Evolutionary conservation across 2,329 filamentous ascomycete species (phyloP).

Genomic region (Aspergillus clavatus): DNA sequence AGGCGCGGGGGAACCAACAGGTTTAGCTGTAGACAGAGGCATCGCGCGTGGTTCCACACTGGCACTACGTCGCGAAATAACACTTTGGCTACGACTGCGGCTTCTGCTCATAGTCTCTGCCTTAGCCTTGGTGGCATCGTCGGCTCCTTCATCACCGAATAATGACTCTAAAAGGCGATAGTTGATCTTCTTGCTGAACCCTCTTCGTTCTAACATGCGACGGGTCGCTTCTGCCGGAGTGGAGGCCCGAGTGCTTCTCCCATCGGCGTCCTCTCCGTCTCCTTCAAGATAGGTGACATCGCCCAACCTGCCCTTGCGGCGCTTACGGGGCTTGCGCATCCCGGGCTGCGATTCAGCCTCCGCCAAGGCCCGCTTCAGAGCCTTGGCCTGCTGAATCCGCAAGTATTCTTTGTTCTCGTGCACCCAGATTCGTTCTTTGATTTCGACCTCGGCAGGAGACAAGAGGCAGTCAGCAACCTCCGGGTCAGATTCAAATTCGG

Average conservation of each 20-base stretch:
- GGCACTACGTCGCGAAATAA: slow-evolving; percentile 26
- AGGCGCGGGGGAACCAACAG: slow-evolving; percentile 12
- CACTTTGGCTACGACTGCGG: slow-evolving; percentile 33
- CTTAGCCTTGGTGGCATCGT: slow-evolving; percentile 26
- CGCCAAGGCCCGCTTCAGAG: slow-evolving; percentile 66
- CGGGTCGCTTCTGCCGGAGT: slow-evolving; percentile 66
- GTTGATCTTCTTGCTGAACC: slow-evolving; percentile 70
- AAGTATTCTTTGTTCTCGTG: slow-evolving; percentile 94
- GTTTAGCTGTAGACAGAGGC: slow-evolving; percentile 13
- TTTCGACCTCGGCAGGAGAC: slow-evolving; percentile 64
- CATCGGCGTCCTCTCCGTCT: slow-evolving; percentile 55
- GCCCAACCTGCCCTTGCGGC: slow-evolving; percentile 43
- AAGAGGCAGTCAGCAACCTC: slow-evolving; percentile 81
- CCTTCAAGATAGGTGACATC: slow-evolving; percentile 45
- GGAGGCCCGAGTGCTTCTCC: slow-evolving; percentile 60
- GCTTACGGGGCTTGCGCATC: slow-evolving; percentile 46
- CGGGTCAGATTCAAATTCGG: slow-evolving; percentile 83
- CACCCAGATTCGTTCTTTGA: slow-evolving; percentile 92
- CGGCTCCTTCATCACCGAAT: slow-evolving; percentile 35
- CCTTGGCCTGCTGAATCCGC: slow-evolving; percentile 76
- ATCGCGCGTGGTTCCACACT: slow-evolving; percentile 24
- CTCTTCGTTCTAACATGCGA: slow-evolving; percentile 62
- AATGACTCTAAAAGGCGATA: slow-evolving; percentile 47
- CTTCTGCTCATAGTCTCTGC: slow-evolving; percentile 27
- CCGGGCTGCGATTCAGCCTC: slow-evolving; percentile 43